A percentile compares a stretch with the other conserved stretches of the same genome.
Evolutionary conservation across 1,284 basidiomycete genomes (phyloP).

Genomic region (Stygiomarasmius scandens): DNA sequence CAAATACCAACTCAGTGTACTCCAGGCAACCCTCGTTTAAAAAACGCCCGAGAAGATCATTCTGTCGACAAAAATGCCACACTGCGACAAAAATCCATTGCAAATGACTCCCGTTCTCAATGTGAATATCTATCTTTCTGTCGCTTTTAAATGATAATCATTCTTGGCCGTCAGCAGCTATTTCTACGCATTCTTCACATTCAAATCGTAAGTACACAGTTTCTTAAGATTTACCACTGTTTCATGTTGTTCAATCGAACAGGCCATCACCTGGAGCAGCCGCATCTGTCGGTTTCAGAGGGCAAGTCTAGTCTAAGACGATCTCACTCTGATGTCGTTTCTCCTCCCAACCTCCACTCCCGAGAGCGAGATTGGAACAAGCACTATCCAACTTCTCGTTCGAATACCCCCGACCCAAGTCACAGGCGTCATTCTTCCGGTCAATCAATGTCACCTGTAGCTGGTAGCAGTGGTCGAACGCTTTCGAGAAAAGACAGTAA

Average conservation of each 20-base stretch:
- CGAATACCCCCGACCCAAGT: slow-evolving; percentile 34
- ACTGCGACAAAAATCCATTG: neutral
- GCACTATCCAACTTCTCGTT: slow-evolving; percentile 16
- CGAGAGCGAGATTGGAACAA: slow-evolving; percentile 42
- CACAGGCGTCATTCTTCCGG: slow-evolving; percentile 26
- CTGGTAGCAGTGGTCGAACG: slow-evolving; percentile 2
- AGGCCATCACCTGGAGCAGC: neutral
- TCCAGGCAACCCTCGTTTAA: slow-evolving; percentile 17
- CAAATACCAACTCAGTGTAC: slow-evolving; percentile 1
- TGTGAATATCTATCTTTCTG: neutral
- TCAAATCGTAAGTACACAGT: neutral
- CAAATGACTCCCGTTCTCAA: neutral
- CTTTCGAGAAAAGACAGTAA: slow-evolving; percentile 32
- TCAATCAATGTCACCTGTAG: neutral
- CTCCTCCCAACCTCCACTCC: slow-evolving; percentile 27
- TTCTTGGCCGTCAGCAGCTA: neutral
- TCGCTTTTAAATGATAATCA: neutral
- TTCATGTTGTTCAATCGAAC: too few relatives aligned
- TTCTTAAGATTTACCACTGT: too few relatives aligned
- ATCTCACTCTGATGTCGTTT: neutral
- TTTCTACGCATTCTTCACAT: neutral
- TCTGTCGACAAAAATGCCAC: neutral
- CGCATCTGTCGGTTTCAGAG: neutral
- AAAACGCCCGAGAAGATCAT: neutral
- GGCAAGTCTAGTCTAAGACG: neutral